Evolutionary conservation across 768 basidiomycete genomes (phyloP).

Genomic region (Sistotremastrum niveocremeum): DNA sequence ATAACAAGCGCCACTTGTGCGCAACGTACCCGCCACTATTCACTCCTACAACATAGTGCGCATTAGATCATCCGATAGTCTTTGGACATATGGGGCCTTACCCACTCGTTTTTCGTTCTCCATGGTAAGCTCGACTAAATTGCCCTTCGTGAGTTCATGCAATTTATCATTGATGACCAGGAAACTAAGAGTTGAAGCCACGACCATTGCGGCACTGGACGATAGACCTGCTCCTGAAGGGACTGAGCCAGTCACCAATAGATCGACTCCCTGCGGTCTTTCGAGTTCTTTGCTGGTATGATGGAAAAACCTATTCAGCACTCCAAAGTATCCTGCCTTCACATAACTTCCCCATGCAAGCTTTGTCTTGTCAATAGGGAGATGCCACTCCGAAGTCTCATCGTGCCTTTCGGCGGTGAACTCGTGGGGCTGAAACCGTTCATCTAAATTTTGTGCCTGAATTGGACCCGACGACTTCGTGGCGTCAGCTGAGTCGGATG

Average conservation of each 20-base stretch:
- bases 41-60: no score
- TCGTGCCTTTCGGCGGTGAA: constrained; percentile 18
- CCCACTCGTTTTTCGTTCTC: constrained; percentile 78
- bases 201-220: constrained; percentile 83
- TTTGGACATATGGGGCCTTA: no score
- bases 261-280: constrained; percentile 47
- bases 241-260: constrained; percentile 70
- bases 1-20: neutral
- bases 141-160: constrained; percentile 41
- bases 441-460: constrained; percentile 30
- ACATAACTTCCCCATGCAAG: constrained; percentile 81
- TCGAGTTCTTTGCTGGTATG: constrained; percentile 8
- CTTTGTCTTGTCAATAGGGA: constrained; percentile 58
- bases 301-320: constrained; percentile 48
- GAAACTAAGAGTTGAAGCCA: constrained; percentile 73
- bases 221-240: constrained; percentile 81
- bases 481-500: constrained; percentile 15
- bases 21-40: constrained; percentile 60
- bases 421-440: constrained; percentile 9
- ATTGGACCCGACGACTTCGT: constrained; percentile 21
- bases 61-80: no score
- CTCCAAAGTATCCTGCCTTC: constrained; percentile 75
- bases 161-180: constrained; percentile 62
- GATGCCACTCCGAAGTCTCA: constrained; percentile 41
- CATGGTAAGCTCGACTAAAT: constrained; percentile 68